Conservation (phyloP, 495 filamentous ascomycete genomes). For the Aspergillus coremiiformis region DNA sequence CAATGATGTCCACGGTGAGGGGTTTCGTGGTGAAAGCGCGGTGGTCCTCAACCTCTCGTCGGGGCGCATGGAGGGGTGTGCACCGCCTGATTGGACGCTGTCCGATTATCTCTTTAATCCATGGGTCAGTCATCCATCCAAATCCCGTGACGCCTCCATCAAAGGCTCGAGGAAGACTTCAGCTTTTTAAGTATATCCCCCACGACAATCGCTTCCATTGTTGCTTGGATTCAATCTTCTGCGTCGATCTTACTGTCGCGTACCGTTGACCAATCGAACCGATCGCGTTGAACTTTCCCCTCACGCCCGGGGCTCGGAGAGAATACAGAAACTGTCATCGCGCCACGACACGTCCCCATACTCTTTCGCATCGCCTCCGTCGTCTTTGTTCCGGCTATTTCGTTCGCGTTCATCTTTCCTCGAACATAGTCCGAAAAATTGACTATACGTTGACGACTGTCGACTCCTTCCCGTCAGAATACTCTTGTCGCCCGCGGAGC, state of each 20-base stretch:
- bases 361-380: conserved; percentile 2
- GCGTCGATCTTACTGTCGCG: conserved; percentile 4
- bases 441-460: conserved; percentile 13
- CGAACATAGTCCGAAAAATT: not conserved
- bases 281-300: conserved; percentile 1
- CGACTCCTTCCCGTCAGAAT: conserved; percentile 21
- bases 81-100: conserved; percentile 27
- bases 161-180: not conserved
- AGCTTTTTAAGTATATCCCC: not conserved
- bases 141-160: not conserved
- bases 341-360: conserved; percentile 3
- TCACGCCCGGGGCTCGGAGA: conserved; percentile 11
- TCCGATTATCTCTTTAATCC: conserved; percentile 5
- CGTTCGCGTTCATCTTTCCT: not conserved
- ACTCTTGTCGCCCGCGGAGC: conserved; percentile 37
- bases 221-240: not conserved
- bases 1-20: not conserved
- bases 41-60: conserved; percentile 23
- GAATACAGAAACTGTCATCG: conserved; percentile 17
- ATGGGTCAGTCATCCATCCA: conserved; percentile 6
- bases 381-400: not conserved
- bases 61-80: conserved; percentile 38
- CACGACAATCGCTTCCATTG: not conserved
- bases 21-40: not conserved
- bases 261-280: not conserved